These are phyloP conservation scores for Epichloe brachyelytri DNA, from an alignment of 2,329 filamentous ascomycete species.

Conservation along the genomic window DNA sequence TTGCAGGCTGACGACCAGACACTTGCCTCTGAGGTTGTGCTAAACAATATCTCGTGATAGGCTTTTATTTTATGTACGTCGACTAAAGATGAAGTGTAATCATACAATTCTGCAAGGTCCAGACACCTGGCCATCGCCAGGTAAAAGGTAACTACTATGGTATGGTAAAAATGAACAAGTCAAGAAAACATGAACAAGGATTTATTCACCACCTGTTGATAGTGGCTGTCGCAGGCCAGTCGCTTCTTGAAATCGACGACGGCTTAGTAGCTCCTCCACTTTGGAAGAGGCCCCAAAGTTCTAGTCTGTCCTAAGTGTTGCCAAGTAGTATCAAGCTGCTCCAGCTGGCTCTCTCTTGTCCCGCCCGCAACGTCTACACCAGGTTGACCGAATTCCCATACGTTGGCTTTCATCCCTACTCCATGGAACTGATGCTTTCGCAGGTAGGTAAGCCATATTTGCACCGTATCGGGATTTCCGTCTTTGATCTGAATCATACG, in stretches of 20 bases:
- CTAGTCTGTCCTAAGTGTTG: slow-evolving; percentile 40
- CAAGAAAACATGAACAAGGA: neutral
- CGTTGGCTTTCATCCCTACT: slow-evolving; percentile 98
- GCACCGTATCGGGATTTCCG: slow-evolving; percentile 75
- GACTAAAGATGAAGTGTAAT: too few species aligned
- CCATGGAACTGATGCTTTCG: slow-evolving; percentile 88
- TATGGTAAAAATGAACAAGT: neutral
- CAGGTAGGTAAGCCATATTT: slow-evolving; percentile 85
- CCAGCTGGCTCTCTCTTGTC: slow-evolving; percentile 10
- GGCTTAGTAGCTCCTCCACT: slow-evolving; percentile 43
- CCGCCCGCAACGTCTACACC: slow-evolving; percentile 27
- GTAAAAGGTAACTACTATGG: neutral
- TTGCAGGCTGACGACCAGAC: too few species aligned
- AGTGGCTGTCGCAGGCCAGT: slow-evolving; percentile 15
- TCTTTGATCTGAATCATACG: slow-evolving; percentile 87
- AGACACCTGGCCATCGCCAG: neutral
- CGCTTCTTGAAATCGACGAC: slow-evolving; percentile 32
- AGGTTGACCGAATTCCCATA: slow-evolving; percentile 74
- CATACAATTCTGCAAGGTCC: neutral
- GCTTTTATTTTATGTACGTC: too few species aligned
- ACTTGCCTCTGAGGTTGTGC: too few species aligned
- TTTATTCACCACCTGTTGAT: neutral
- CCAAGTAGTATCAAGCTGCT: slow-evolving; percentile 38
- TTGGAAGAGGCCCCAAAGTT: slow-evolving; percentile 36
- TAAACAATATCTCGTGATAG: too few species aligned